Evolutionary conservation across 306 rosid genomes (phyloP).

Genomic region (Datisca glomerata): DNA sequence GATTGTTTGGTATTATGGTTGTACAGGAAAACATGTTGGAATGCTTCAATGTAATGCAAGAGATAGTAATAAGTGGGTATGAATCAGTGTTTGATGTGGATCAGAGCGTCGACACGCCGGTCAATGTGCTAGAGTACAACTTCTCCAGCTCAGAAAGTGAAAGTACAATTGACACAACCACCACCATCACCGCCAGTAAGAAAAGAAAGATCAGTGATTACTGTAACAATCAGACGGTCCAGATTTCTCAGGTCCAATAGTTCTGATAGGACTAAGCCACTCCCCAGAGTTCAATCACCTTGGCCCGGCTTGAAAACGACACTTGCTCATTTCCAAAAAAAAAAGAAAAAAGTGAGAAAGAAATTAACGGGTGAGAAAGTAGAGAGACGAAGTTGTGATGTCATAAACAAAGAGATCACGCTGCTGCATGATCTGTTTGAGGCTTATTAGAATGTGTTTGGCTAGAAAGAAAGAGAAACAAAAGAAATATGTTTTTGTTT

Average conservation of each 20-base stretch:
- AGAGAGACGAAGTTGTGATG: background rate
- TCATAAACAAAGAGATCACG: background rate
- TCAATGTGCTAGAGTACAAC: constrained; percentile 68
- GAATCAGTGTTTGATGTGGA: constrained; percentile 32
- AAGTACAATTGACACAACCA: background rate
- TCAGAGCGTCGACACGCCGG: constrained; percentile 55
- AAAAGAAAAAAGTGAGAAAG: background rate
- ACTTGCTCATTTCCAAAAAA: background rate
- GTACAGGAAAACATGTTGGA: constrained; percentile 42
- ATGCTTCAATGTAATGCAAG: constrained; percentile 51
- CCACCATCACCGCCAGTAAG: constrained; percentile 1
- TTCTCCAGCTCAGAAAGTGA: constrained; percentile 60
- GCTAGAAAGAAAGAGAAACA: constrained; percentile 9
- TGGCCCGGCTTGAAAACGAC: constrained; percentile 18
- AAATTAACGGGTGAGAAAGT: background rate
- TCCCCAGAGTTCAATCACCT: constrained; percentile 4
- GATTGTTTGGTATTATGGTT: too few species aligned
- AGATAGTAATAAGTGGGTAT: constrained; percentile 36
- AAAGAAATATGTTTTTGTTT: constrained; percentile 14
- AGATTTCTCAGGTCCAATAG: background rate
- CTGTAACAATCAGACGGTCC: background rate
- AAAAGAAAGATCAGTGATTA: background rate
- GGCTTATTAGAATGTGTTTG: background rate
- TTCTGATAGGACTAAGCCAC: constrained; percentile 4
- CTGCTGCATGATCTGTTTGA: background rate